Base-by-base conservation (phyloP, 108 stramenopile species). In the Discostella stelligeroides region DNA sequence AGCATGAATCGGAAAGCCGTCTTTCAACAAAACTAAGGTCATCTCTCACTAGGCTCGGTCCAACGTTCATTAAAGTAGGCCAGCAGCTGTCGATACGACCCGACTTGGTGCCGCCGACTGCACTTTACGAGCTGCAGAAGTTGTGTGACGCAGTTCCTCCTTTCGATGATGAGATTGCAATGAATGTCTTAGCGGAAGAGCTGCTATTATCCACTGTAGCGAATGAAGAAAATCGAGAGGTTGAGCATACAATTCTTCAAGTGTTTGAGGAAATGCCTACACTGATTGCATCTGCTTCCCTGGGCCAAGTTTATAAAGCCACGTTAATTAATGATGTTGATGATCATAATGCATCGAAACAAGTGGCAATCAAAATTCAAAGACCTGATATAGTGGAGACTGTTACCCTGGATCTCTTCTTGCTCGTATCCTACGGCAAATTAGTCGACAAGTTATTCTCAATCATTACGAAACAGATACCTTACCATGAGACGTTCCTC, bases 81-180 rank as follows among this genome's bases (percentile, higher is more conserved):
- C 94, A 95, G 65, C 84, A 91, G 67, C 79, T 98, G 14, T 89
- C 90, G 5, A 97, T 97, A 38, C 85, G 98, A 12, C 97, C 98
- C 0, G 98, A 98, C 82, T 66, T 98, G 23, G 84, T 97, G 9
- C 92, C 95, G 20, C 91, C 92, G 7, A 66, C 64, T 3, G 93
- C 94, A 8, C 78, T 97, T 43, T 79, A 86, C 25, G 98, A 97
- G 72, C 72, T 98, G 17, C 91, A 92, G 67, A 85, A 81, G 51
- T 63, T 97, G n/a, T 96, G 96, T 70, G 98, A 98, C 82, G 85
- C 96, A 8, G 97, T 98, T 10, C 86, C 86, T 14, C 89, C 95
- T 4, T 86, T 98, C 49, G 81, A 92, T n/a, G 92, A 86, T 47
- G 66, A 75, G 11, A 54, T 94, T 43, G 98, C 96, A 0, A 59